These are phyloP conservation scores for Blastobotrys ciferrii DNA, from an alignment of 1,139 yeast genomes.

Conservation along the genomic window DNA sequence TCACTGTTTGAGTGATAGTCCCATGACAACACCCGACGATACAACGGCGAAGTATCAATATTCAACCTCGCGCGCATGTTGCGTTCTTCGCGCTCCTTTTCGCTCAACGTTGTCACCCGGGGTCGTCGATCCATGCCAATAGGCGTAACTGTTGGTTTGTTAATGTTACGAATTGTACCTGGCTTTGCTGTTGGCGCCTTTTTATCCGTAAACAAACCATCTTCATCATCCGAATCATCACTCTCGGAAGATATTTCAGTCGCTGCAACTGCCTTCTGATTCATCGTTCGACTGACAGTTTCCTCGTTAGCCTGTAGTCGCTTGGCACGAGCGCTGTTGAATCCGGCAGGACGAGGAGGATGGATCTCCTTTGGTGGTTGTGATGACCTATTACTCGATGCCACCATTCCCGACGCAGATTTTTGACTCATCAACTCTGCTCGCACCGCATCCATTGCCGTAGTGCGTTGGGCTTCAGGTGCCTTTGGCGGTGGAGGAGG, in stretches of 20 bases:
- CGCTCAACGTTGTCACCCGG: constrained; percentile 5
- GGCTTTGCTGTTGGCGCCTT: constrained; percentile 14
- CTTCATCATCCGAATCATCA: constrained; percentile 31
- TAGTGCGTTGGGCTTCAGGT: constrained; percentile 23
- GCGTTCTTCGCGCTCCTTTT: constrained; percentile 64
- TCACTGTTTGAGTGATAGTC: constrained; percentile 58
- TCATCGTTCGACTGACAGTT: not conserved
- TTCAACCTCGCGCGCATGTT: constrained; percentile 76
- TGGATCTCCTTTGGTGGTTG: constrained; percentile 38
- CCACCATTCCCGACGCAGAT: constrained; percentile 13
- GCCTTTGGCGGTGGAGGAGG: constrained; percentile 13
- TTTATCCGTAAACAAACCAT: constrained; percentile 29
- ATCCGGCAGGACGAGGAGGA: constrained; percentile 83
- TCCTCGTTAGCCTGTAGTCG: constrained; percentile 19
- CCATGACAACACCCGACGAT: constrained; percentile 72
- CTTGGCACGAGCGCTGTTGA: constrained; percentile 44
- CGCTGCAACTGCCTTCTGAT: constrained; percentile 17
- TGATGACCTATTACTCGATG: constrained; percentile 20
- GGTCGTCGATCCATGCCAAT: constrained; percentile 1
- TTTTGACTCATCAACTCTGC: constrained; percentile 24
- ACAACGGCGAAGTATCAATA: constrained; percentile 75
- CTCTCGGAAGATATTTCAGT: constrained; percentile 14
- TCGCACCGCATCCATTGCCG: constrained; percentile 32
- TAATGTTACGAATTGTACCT: constrained; percentile 19
- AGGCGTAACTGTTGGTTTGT: constrained; percentile 12